Percentiles rank a stretch among this genome's conserved stretches.
These are phyloP conservation scores for Metschnikowia kofuensis DNA, from an alignment of 805 yeast species.

Conservation along the genomic window DNA sequence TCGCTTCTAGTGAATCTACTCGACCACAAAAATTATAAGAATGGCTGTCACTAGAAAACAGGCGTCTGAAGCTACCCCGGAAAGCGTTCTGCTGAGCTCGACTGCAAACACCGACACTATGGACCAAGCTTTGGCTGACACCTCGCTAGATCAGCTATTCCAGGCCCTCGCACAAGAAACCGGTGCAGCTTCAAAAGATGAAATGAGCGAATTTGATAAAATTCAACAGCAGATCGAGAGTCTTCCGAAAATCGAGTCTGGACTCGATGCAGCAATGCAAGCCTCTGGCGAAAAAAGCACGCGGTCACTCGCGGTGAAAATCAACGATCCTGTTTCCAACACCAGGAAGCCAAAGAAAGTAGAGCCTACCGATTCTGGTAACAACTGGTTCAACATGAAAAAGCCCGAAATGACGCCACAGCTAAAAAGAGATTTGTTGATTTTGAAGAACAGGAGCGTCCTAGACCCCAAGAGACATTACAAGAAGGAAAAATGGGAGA, in stretches of 20 bases:
- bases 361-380: constrained; percentile 16
- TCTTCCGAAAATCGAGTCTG: constrained; percentile 40
- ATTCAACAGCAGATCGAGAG: constrained; percentile 34
- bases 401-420: constrained; percentile 36
- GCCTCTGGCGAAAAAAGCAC: constrained; percentile 8
- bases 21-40: constrained; percentile 11
- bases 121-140: constrained; percentile 5
- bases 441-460: constrained; percentile 83
- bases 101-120: constrained; percentile 6
- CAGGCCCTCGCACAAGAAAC: constrained; percentile 28
- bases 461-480: constrained; percentile 95
- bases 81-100: constrained; percentile 25
- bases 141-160: constrained; percentile 33
- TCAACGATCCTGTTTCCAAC: constrained; percentile 30
- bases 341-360: constrained; percentile 12
- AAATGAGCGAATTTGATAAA: constrained; percentile 22
- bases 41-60: constrained; percentile 13
- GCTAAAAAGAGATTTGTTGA: constrained; percentile 70
- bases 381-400: constrained; percentile 20
- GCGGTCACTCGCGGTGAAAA: constrained; percentile 24
- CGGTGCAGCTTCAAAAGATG: constrained; percentile 10
- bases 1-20: background rate
- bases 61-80: constrained; percentile 19
- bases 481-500: constrained; percentile 76
- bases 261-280: constrained; percentile 23